Base-by-base conservation (phyloP, 192 early-diverging fungal species). In the Coemansia sp. region DNA sequence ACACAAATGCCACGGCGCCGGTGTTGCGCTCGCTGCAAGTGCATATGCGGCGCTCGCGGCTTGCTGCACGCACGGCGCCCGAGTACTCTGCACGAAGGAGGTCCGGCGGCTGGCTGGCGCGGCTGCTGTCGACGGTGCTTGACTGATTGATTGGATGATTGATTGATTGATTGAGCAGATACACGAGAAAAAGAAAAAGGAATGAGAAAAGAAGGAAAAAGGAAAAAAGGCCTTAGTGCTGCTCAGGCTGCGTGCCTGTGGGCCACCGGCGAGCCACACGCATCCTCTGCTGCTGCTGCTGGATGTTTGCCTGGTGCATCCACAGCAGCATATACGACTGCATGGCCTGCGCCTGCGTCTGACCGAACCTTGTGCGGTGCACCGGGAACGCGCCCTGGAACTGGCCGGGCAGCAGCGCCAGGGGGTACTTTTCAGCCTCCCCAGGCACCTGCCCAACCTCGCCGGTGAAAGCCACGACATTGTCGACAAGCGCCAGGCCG, bases 351-450 rank as follows among this genome's bases (percentile, higher is more conserved):
- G 67, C 53, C 15, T 55, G 49, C 8, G 66, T 59, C 57, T 72
- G 71, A 4, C 67, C 67, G 17, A 69, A 80, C 0, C 77, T 41
- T 24, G 67, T 80, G 11, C 61, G 66, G 37, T 73, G 67, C 23
- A 73, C 39, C 0, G 77, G 67, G 40, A 80, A 73, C 39, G 61
- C 24, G 9, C 18, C 52, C 64, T 80, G 77, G 58, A 55, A 73
- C 58, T 80, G 77, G 1, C 77, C 77, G 1, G 69, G 77, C 18
- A 80, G 57, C 59, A 80, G 50, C 24, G 77, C 67, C 52, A 80
- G 37, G 23, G 77, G 77, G 33, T 70, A 73, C 14, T 57, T 22
- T 23, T 66, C 59, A 23, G 4, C 17, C 10, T 21, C 47, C 40
- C 46, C 30, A 15, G 24, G 22, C 53, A 15, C 37, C 30, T n/a